phyloP scores from a whole-genome alignment of 164 flowering plant genomes.

The Annona squamosa region DNA sequence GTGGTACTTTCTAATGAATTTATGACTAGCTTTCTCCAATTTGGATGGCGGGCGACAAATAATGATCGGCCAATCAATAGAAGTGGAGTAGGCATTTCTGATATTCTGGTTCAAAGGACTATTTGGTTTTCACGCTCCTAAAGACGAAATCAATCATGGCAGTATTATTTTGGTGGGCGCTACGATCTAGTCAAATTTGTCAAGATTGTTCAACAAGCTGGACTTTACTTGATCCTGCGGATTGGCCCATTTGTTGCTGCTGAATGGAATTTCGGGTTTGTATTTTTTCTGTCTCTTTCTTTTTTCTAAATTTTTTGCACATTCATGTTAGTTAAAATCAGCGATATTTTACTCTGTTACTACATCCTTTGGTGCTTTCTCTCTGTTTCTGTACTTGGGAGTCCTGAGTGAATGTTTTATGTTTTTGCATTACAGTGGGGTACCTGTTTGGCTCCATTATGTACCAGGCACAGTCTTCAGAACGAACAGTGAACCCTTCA shows the following conservation, averaged over 20 bases:
- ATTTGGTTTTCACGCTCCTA: background rate
- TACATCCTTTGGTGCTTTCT: background rate
- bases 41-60: background rate
- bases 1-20: background rate
- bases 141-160: background rate
- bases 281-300: background rate
- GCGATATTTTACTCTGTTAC: background rate
- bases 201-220: conserved; percentile 74
- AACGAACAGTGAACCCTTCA: conserved; percentile 66
- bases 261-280: conserved; percentile 91
- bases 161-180: conserved; percentile 85
- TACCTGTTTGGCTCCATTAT: conserved; percentile 97
- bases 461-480: conserved; percentile 80
- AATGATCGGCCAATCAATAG: background rate
- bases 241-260: conserved; percentile 97
- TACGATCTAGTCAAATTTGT: conserved; percentile 81
- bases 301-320: background rate
- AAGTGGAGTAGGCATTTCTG: background rate
- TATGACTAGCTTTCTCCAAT: background rate
- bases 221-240: conserved; percentile 75
- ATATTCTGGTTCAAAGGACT: background rate
- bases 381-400: background rate
- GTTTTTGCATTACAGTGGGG: conserved; percentile 48
- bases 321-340: background rate
- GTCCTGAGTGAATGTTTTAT: background rate